Percentiles rank a stretch among this genome's conserved stretches.
phyloP scores from a whole-genome alignment of 108 stramenopile species.

The Nannochloropsis oceanica region DNA sequence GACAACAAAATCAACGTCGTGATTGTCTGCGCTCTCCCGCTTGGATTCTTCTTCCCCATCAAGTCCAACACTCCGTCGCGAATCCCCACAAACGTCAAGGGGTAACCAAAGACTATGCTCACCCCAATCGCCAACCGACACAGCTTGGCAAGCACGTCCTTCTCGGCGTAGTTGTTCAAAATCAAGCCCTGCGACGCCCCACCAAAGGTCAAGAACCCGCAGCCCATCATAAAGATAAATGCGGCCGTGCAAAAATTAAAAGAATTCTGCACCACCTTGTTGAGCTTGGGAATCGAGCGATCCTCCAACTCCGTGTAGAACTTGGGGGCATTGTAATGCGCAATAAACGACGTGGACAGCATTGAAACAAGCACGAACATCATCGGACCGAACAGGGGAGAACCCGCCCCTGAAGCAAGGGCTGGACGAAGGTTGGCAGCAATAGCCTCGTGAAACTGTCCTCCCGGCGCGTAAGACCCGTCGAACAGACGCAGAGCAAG shows the following conservation, averaged over 20 bases:
- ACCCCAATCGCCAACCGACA: constrained; percentile 77
- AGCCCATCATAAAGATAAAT: constrained; percentile 55
- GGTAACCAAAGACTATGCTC: constrained; percentile 73
- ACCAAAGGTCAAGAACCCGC: constrained; percentile 84
- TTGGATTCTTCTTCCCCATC: not conserved
- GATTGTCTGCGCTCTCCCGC: not conserved
- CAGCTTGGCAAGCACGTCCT: constrained; percentile 61
- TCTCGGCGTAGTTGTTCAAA: constrained; percentile 71
- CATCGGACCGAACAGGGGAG: constrained; percentile 47
- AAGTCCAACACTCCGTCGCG: constrained; percentile 8
- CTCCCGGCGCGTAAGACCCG: constrained; percentile 51
- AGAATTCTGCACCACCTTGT: constrained; percentile 54
- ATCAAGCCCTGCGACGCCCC: constrained; percentile 60
- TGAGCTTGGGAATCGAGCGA: constrained; percentile 62
- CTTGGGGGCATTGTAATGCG: constrained; percentile 88
- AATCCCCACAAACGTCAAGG: constrained; percentile 52
- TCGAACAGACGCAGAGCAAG: constrained; percentile 30
- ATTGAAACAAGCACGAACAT: constrained; percentile 73
- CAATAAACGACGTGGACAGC: constrained; percentile 82
- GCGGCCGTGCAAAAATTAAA: constrained; percentile 57
- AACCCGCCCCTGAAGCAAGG: constrained; percentile 29
- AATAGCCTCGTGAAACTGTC: constrained; percentile 53
- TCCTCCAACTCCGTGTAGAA: constrained; percentile 84
- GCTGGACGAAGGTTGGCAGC: constrained; percentile 16
- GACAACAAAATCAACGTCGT: constrained; percentile 12